These are phyloP conservation scores for Pouteria campechiana DNA, from an alignment of 179 eudicot genomes.

Conservation along the genomic window DNA sequence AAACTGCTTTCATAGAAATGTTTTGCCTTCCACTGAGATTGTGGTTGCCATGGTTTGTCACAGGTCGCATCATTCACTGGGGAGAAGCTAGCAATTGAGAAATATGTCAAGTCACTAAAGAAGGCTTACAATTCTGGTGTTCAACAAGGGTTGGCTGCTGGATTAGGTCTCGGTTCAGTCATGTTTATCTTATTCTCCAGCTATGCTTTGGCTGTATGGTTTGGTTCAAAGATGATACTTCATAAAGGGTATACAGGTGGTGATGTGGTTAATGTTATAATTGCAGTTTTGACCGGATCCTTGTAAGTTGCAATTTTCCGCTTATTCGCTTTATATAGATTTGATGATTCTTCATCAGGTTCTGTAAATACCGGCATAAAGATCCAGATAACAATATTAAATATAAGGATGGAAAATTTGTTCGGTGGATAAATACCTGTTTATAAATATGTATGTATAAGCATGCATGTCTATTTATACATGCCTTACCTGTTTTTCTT, in stretches of 20 bases:
- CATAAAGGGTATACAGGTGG: constrained; percentile 23
- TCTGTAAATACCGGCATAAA: too few relatives aligned
- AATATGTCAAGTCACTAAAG: constrained; percentile 14
- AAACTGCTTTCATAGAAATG: too few relatives aligned
- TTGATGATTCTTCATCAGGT: too few relatives aligned
- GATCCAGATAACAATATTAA: too few relatives aligned
- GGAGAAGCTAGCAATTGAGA: constrained; percentile 22
- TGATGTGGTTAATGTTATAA: constrained; percentile 16
- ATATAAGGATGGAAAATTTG: too few relatives aligned
- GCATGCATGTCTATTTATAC: too few relatives aligned
- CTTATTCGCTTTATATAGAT: too few relatives aligned
- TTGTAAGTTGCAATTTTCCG: constrained; percentile 12
- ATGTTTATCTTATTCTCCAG: constrained; percentile 13
- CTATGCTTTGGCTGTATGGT: constrained; percentile 36
- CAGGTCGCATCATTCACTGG: constrained; percentile 41
- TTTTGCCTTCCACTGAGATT: too few relatives aligned
- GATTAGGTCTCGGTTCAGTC: constrained; percentile 19
- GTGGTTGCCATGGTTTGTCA: too few relatives aligned
- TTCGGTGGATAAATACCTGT: too few relatives aligned
- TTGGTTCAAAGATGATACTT: constrained; percentile 24
- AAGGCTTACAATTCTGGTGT: constrained; percentile 22
- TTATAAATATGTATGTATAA: too few relatives aligned
- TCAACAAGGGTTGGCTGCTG: constrained; percentile 20
- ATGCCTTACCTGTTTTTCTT: too few relatives aligned
- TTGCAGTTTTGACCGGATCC: constrained; percentile 19